Conservation (phyloP, 768 basidiomycete species). For the Mycena belliarum region DNA sequence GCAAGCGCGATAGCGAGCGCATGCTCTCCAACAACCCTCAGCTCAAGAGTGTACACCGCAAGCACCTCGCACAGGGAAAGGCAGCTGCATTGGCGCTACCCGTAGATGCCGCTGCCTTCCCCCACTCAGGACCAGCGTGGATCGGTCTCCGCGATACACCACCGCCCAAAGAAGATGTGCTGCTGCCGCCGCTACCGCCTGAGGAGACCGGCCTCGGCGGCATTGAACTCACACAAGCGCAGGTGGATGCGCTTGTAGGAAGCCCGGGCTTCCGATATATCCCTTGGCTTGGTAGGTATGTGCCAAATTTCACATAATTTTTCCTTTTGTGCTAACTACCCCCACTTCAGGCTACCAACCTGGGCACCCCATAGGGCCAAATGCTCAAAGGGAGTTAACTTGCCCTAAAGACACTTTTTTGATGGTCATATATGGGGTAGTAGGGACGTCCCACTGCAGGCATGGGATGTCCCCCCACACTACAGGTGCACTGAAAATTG, state of each 20-base stretch:
- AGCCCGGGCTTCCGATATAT: not conserved
- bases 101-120: not conserved
- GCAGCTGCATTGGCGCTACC: not conserved
- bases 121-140: constrained; percentile 12
- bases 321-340: too few relatives aligned
- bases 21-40: not conserved
- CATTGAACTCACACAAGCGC: not conserved
- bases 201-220: not conserved
- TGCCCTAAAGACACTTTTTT: too few relatives aligned
- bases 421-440: too few relatives aligned
- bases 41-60: not conserved
- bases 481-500: too few relatives aligned
- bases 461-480: too few relatives aligned
- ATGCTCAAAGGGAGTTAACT: too few relatives aligned
- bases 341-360: too few relatives aligned
- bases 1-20: not conserved
- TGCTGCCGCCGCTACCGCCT: not conserved
- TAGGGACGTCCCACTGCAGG: too few relatives aligned
- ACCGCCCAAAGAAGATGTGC: not conserved
- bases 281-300: not conserved
- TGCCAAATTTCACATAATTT: too few relatives aligned
- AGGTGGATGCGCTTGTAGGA: not conserved
- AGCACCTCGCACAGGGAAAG: not conserved
- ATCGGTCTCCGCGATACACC: constrained; percentile 1
- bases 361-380: too few relatives aligned